Evolutionary conservation across 2,329 filamentous ascomycete species (phyloP).

Genomic region (Lecanicillium sp.): DNA sequence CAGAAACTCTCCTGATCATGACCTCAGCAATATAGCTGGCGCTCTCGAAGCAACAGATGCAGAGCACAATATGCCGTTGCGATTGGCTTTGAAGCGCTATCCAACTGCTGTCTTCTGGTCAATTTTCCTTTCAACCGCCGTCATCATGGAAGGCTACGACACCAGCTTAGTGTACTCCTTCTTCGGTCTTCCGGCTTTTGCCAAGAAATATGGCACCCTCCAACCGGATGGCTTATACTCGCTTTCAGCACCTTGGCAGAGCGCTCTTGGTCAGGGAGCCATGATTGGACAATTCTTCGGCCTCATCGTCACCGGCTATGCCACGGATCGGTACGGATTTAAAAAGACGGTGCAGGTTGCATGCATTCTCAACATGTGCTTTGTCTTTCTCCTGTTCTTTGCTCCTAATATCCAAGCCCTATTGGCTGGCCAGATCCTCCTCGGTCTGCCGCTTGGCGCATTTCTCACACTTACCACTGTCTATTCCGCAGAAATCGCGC

Average conservation of each 20-base stretch:
- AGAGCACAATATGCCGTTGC: slow-evolving; percentile 13
- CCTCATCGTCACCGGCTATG: slow-evolving; percentile 12
- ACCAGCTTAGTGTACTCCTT: slow-evolving; percentile 20
- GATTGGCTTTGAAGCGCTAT: slow-evolving; percentile 12
- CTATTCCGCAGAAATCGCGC: slow-evolving; percentile 32
- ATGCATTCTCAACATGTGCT: slow-evolving; percentile 23
- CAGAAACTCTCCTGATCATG: no score
- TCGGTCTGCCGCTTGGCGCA: slow-evolving; percentile 29
- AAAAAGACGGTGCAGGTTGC: slow-evolving; percentile 45
- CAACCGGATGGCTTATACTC: slow-evolving; percentile 22
- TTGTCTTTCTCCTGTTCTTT: slow-evolving; percentile 16
- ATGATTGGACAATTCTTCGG: slow-evolving; percentile 10
- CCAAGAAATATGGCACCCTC: slow-evolving; percentile 10
- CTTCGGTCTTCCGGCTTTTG: slow-evolving; percentile 21
- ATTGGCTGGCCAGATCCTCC: slow-evolving; percentile 35
- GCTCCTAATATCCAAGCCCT: slow-evolving; percentile 27
- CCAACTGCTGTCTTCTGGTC: slow-evolving; percentile 23
- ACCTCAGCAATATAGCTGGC: not conserved
- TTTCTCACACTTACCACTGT: slow-evolving; percentile 31
- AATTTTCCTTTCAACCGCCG: slow-evolving; percentile 19
- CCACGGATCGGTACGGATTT: slow-evolving; percentile 13
- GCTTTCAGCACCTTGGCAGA: slow-evolving; percentile 23
- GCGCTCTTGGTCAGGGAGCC: not conserved
- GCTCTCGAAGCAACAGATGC: slow-evolving; percentile 4
- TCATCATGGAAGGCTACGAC: slow-evolving; percentile 29